phyloP scores from a whole-genome alignment of 495 filamentous ascomycete species.

The Aspergillus heteromorphus region DNA sequence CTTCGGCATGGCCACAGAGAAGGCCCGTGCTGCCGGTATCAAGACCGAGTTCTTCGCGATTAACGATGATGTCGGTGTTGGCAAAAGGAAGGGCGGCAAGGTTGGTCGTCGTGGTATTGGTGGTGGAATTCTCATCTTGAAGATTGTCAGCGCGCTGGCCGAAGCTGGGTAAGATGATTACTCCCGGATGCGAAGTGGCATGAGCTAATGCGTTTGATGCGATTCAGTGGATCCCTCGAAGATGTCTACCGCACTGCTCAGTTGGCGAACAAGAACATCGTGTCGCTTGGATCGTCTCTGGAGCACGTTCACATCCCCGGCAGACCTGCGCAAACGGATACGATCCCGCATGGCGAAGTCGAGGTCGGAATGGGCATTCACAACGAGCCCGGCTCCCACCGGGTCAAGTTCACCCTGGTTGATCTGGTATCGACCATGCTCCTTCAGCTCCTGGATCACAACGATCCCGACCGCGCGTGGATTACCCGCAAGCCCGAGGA shows the following conservation, averaged over 20 bases:
- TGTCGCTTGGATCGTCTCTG: conserved; percentile 80
- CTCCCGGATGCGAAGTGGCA: not conserved
- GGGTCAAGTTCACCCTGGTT: conserved; percentile 59
- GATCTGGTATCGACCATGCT: conserved; percentile 77
- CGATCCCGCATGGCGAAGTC: conserved; percentile 63
- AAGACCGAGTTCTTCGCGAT: conserved; percentile 90
- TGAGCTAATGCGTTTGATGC: conserved; percentile 6
- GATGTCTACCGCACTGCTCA: conserved; percentile 69
- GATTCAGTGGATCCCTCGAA: conserved; percentile 42
- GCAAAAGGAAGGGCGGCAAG: conserved; percentile 74
- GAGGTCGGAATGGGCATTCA: conserved; percentile 99
- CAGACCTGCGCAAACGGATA: conserved; percentile 50
- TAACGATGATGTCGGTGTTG: conserved; percentile 93
- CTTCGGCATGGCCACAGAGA: conserved; percentile 92
- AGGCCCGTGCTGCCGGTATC: conserved; percentile 75
- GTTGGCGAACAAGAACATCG: conserved; percentile 67
- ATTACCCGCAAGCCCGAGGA: conserved; percentile 58
- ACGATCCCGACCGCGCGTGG: conserved; percentile 77
- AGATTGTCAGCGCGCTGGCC: conserved; percentile 83
- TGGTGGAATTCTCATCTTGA: conserved; percentile 83
- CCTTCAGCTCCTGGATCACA: conserved; percentile 67
- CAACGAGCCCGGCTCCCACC: conserved; percentile 84
- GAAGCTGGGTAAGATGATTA: conserved; percentile 53
- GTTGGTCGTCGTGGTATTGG: conserved; percentile 89
- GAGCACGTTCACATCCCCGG: conserved; percentile 93